phyloP scores from a whole-genome alignment of 1,284 basidiomycete genomes.

The Ceratobasidium sp. region DNA sequence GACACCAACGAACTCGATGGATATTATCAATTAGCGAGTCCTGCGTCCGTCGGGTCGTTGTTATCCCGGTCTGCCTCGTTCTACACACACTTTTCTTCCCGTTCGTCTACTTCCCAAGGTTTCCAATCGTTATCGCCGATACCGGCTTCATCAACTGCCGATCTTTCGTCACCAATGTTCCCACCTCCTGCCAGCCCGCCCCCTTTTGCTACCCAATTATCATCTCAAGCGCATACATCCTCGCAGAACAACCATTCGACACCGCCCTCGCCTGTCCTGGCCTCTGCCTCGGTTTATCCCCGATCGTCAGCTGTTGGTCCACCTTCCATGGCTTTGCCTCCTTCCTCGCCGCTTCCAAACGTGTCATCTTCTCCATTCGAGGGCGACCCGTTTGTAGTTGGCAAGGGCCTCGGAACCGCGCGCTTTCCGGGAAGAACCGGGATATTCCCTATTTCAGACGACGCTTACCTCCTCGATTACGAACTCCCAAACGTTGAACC shows the following conservation, averaged over 20 bases:
- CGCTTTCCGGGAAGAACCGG: not conserved
- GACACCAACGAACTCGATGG: not conserved
- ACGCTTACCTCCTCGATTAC: not conserved
- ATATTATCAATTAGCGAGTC: constrained; percentile 15
- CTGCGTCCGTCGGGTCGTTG: not conserved
- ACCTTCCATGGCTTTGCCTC: not conserved
- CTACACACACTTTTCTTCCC: not conserved
- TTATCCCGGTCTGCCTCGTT: not conserved
- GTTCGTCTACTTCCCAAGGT: not conserved
- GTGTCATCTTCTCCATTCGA: constrained; percentile 12
- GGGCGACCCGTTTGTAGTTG: constrained; percentile 27
- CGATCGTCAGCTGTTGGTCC: not conserved
- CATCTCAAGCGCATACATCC: constrained; percentile 23
- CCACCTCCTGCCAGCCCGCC: constrained; percentile 39
- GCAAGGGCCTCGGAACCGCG: not conserved
- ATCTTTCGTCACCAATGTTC: not conserved
- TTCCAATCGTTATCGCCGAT: not conserved
- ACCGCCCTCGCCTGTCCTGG: not conserved
- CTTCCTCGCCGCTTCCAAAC: constrained; percentile 8
- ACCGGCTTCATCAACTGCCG: not conserved
- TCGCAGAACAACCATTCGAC: not conserved
- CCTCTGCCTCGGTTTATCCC: not conserved
- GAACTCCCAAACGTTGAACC: not conserved
- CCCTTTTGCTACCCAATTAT: not conserved
- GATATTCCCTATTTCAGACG: not conserved